Percentiles rank a stretch among this genome's conserved stretches.
Evolutionary conservation across 192 early-diverging fungal genomes (phyloP).

Genomic region (Backusella tarrabulga): DNA sequence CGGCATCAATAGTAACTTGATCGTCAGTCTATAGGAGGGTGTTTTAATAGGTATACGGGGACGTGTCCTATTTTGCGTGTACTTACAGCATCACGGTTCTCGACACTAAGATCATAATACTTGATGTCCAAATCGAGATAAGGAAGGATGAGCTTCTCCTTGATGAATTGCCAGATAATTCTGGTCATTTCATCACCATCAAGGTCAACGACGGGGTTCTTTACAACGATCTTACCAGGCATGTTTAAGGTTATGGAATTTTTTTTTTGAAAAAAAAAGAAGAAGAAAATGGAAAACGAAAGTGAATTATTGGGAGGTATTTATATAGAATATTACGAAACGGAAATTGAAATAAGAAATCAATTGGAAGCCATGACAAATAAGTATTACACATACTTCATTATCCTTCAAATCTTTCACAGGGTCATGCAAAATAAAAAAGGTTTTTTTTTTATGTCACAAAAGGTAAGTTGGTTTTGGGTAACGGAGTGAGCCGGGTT

Average conservation of each 20-base stretch:
- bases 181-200: slow-evolving; percentile 99
- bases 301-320: not conserved
- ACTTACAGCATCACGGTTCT: slow-evolving; percentile 74
- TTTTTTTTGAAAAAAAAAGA: not conserved
- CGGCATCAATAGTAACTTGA: slow-evolving; percentile 91
- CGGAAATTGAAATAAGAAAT: not conserved
- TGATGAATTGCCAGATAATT: slow-evolving; percentile 94
- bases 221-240: slow-evolving; percentile 57
- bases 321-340: not conserved
- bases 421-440: slow-evolving; percentile 8
- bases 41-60: not conserved
- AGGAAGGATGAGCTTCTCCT: slow-evolving; percentile 90
- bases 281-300: not conserved
- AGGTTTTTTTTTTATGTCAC: not conserved
- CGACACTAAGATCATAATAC: slow-evolving; percentile 94
- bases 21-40: slow-evolving; percentile 68
- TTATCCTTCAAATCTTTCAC: not conserved
- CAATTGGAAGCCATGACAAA: slow-evolving; percentile 1
- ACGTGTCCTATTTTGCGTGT: not conserved
- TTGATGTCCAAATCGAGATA: slow-evolving; percentile 89
- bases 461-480: not conserved
- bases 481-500: not conserved
- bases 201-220: slow-evolving; percentile 82
- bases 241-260: not conserved
- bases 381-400: slow-evolving; percentile 8